A percentile compares a stretch with the other conserved stretches of the same genome.
These are phyloP conservation scores for Chalciporus piperatus DNA, from an alignment of 768 basidiomycete genomes.

Conservation along the genomic window DNA sequence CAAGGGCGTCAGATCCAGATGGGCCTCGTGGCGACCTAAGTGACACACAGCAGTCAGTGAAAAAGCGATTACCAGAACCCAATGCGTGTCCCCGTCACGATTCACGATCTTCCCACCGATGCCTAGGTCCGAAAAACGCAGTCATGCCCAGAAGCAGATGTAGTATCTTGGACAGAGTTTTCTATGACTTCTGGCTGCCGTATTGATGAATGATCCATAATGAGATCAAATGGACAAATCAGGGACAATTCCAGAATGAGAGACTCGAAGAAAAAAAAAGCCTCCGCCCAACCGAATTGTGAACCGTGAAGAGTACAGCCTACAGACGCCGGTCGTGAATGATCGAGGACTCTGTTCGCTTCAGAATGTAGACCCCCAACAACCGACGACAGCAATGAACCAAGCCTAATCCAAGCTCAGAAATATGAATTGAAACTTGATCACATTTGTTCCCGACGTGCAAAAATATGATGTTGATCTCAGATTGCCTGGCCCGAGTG, in stretches of 20 bases:
- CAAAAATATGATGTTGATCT: background rate
- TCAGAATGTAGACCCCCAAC: background rate
- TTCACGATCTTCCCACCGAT: constrained; percentile 19
- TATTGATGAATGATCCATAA: background rate
- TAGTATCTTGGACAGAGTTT: background rate
- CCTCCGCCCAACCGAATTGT: background rate
- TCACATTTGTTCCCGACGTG: background rate
- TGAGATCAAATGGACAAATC: background rate
- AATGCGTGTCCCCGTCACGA: constrained; percentile 1
- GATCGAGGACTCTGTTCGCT: background rate
- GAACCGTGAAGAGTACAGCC: background rate
- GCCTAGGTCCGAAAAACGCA: constrained; percentile 8
- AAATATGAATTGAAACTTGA: background rate
- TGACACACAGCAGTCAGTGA: constrained; percentile 14
- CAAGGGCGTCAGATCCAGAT: constrained; percentile 6
- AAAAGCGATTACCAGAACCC: constrained; percentile 13
- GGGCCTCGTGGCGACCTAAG: constrained; percentile 21
- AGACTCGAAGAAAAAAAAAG: background rate
- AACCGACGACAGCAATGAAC: background rate
- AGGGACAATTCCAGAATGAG: background rate
- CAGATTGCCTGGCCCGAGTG: background rate
- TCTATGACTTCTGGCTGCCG: background rate
- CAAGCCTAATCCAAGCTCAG: background rate
- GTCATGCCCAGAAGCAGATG: background rate
- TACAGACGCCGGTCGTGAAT: background rate